These are phyloP conservation scores for Puccinia polysora DNA, from an alignment of 1,284 basidiomycete genomes.

Conservation along the genomic window DNA sequence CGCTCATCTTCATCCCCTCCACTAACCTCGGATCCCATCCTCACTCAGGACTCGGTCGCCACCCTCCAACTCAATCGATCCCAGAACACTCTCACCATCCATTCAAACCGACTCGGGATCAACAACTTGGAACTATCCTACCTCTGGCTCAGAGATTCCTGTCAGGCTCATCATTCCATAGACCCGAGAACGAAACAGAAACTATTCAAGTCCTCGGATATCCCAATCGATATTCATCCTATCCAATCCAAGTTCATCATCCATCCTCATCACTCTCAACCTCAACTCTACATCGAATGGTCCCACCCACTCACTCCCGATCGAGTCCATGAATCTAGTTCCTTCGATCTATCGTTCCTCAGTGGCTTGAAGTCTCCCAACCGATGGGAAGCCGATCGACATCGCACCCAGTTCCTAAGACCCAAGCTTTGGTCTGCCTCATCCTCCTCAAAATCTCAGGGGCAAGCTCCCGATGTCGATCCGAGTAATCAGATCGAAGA, in stretches of 20 bases:
- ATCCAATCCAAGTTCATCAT: slow-evolving; percentile 11
- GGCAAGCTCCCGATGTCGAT: background rate
- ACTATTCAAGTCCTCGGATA: slow-evolving; percentile 63
- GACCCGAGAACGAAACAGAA: slow-evolving; percentile 73
- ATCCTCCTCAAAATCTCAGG: background rate
- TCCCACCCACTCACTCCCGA: slow-evolving; percentile 9
- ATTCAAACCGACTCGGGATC: slow-evolving; percentile 3
- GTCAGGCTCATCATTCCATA: slow-evolving; percentile 61
- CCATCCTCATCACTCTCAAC: background rate
- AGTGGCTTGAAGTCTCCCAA: background rate
- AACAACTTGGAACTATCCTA: slow-evolving; percentile 44
- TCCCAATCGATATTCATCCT: slow-evolving; percentile 57
- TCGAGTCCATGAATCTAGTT: background rate
- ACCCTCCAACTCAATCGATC: slow-evolving; percentile 1
- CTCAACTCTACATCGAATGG: slow-evolving; percentile 23
- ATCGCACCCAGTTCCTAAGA: slow-evolving; percentile 4
- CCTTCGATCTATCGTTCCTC: slow-evolving; percentile 15
- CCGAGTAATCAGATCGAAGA: slow-evolving; percentile 7
- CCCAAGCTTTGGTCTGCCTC: slow-evolving; percentile 5
- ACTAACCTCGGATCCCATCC: background rate
- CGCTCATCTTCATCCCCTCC: background rate
- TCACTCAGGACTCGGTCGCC: slow-evolving; percentile 2
- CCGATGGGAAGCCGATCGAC: slow-evolving; percentile 3
- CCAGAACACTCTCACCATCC: slow-evolving; percentile 14
- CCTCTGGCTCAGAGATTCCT: slow-evolving; percentile 60